These are phyloP conservation scores for Podospora appendiculata DNA, from an alignment of 495 filamentous ascomycete species.

Conservation along the genomic window DNA sequence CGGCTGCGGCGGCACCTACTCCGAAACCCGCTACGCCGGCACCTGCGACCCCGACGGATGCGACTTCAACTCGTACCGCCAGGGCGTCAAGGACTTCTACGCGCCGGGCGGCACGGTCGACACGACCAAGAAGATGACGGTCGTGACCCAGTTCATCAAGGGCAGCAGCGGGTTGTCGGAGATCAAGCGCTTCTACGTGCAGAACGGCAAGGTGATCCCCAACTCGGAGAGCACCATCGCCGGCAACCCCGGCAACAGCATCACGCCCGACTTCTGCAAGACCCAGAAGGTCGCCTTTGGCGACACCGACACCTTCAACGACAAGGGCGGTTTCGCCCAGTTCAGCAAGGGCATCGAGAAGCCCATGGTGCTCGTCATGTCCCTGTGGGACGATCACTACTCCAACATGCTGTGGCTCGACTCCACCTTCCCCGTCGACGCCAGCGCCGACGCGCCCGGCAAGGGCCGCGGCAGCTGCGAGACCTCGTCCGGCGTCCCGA, in stretches of 20 bases:
- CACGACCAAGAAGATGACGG: conserved; percentile 57
- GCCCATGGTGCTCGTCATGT: conserved; percentile 66
- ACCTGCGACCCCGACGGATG: conserved; percentile 64
- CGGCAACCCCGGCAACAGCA: conserved; percentile 40
- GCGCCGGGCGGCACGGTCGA: conserved; percentile 53
- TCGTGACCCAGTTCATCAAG: conserved; percentile 61
- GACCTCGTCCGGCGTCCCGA: conserved; percentile 48
- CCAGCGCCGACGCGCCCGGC: conserved; percentile 41
- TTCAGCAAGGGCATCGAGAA: conserved; percentile 46
- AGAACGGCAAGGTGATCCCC: conserved; percentile 52
- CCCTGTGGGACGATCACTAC: conserved; percentile 67
- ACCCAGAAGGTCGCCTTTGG: conserved; percentile 34
- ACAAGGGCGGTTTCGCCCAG: conserved; percentile 48
- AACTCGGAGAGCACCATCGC: conserved; percentile 42
- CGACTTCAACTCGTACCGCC: conserved; percentile 67
- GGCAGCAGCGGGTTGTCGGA: conserved; percentile 41
- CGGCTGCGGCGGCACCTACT: conserved; percentile 41
- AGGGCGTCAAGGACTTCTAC: conserved; percentile 54
- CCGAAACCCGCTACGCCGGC: conserved; percentile 36
- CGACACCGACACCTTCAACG: conserved; percentile 49
- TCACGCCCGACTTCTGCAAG: conserved; percentile 14
- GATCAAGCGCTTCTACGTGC: conserved; percentile 63
- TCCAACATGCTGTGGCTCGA: conserved; percentile 79
- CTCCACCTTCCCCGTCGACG: conserved; percentile 56
- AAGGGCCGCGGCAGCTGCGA: conserved; percentile 61